phyloP scores from a whole-genome alignment of 129 eudicot genomes.

The Lactuca saligna region DNA sequence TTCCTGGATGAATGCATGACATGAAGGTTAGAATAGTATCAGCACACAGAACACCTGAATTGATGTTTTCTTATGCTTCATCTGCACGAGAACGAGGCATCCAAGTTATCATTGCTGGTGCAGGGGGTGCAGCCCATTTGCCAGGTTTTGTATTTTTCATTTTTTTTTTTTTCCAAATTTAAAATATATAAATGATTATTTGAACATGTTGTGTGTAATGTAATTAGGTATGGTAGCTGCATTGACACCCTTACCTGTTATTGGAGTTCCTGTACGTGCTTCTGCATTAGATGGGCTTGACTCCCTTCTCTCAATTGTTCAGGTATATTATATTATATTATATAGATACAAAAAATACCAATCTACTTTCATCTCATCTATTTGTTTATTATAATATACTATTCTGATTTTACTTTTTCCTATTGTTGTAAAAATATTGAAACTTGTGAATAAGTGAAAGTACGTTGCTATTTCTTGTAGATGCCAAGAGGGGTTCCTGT shows the following conservation, averaged over 20 bases:
- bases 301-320: slow-evolving; percentile 91
- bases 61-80: slow-evolving; percentile 82
- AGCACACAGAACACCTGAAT: slow-evolving; percentile 90
- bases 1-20: too few species aligned
- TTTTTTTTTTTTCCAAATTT: not conserved
- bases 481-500: slow-evolving; percentile 99
- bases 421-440: too few species aligned
- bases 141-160: slow-evolving; percentile 56
- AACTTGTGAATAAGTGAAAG: not conserved
- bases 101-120: slow-evolving; percentile 95
- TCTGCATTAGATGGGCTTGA: slow-evolving; percentile 91
- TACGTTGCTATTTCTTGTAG: slow-evolving; percentile 36
- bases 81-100: slow-evolving; percentile 89
- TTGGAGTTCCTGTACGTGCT: slow-evolving; percentile 97
- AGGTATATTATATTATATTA: slow-evolving; percentile 51
- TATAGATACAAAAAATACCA: not conserved
- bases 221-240: slow-evolving; percentile 96
- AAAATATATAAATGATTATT: not conserved
- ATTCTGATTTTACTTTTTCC: too few species aligned
- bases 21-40: slow-evolving; percentile 87
- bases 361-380: not conserved
- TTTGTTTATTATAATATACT: too few species aligned
- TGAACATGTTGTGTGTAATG: not conserved
- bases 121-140: slow-evolving; percentile 98
- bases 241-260: slow-evolving; percentile 91